phyloP scores from a whole-genome alignment of 495 filamentous ascomycete genomes.

The Ascodesmis nigricans region DNA sequence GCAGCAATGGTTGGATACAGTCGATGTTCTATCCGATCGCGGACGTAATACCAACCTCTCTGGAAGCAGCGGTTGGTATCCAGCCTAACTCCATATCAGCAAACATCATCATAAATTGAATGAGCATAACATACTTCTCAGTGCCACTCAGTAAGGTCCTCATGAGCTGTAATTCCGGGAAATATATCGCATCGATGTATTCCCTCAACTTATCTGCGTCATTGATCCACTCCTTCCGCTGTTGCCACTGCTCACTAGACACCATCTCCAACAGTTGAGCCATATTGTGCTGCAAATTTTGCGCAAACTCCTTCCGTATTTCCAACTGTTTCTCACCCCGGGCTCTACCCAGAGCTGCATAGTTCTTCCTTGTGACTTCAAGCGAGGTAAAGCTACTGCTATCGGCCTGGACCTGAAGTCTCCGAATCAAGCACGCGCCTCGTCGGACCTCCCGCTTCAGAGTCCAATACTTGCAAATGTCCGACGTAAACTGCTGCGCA shows the following conservation, averaged over 20 bases:
- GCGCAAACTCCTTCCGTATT: conserved; percentile 70
- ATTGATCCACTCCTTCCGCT: conserved; percentile 43
- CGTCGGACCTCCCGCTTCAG: conserved; percentile 81
- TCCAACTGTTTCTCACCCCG: conserved; percentile 49
- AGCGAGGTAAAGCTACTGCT: conserved; percentile 61
- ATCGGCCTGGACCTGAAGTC: conserved; percentile 81
- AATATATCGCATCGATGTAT: conserved; percentile 71
- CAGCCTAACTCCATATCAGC: conserved; percentile 6
- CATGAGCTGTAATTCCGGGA: conserved; percentile 60
- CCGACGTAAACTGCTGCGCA: conserved; percentile 72
- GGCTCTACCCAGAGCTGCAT: conserved; percentile 67
- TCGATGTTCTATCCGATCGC: conserved; percentile 14
- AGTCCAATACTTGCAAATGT: conserved; percentile 94
- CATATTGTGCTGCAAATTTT: conserved; percentile 50
- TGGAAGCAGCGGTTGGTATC: conserved; percentile 14
- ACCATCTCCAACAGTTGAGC: conserved; percentile 47
- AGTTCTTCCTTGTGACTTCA: conserved; percentile 87
- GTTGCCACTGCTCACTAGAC: conserved; percentile 45
- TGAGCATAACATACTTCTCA: conserved; percentile 26
- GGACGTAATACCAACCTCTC: conserved; percentile 14
- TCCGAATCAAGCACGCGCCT: conserved; percentile 76
- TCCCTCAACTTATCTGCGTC: conserved; percentile 50
- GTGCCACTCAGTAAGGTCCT: conserved; percentile 66
- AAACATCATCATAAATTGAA: background rate
- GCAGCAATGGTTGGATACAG: conserved; percentile 19